Conservation (phyloP, 2,329 filamentous ascomycete genomes). For the Exophiala lecanii-corni region DNA sequence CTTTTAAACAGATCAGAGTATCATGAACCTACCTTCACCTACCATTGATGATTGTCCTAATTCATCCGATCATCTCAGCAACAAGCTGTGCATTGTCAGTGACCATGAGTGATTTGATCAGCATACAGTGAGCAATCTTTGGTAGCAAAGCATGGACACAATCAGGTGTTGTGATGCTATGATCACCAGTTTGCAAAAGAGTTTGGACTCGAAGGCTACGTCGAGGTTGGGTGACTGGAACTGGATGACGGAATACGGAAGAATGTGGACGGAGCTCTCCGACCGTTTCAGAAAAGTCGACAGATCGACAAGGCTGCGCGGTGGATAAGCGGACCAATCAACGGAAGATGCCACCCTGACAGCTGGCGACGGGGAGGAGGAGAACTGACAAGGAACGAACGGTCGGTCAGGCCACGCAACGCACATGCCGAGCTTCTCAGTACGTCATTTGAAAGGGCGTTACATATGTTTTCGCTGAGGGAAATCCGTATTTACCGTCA, state of each 20-base stretch:
- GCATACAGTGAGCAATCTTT: neutral
- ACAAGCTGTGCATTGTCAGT: neutral
- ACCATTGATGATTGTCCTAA: neutral
- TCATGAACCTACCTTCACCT: neutral
- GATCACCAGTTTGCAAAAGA: neutral
- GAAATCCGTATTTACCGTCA: slow-evolving; percentile 15
- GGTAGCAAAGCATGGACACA: neutral
- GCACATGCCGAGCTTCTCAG: neutral
- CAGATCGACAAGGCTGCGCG: neutral
- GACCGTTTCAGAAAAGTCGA: neutral
- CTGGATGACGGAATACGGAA: neutral
- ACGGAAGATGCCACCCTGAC: too few species aligned
- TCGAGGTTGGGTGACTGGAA: neutral
- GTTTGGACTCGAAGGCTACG: neutral
- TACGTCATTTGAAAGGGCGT: slow-evolving; percentile 8
- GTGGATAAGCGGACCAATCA: neutral
- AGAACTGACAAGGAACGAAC: neutral
- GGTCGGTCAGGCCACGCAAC: neutral
- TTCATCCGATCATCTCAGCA: neutral
- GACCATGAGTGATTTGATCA: neutral
- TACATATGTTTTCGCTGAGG: neutral
- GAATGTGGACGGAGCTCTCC: neutral
- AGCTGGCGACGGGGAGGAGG: too few species aligned
- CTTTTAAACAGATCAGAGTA: neutral
- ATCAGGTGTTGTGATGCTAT: neutral